These are phyloP conservation scores for Bertia moriformis DNA, from an alignment of 2,329 filamentous ascomycete species.

Conservation along the genomic window DNA sequence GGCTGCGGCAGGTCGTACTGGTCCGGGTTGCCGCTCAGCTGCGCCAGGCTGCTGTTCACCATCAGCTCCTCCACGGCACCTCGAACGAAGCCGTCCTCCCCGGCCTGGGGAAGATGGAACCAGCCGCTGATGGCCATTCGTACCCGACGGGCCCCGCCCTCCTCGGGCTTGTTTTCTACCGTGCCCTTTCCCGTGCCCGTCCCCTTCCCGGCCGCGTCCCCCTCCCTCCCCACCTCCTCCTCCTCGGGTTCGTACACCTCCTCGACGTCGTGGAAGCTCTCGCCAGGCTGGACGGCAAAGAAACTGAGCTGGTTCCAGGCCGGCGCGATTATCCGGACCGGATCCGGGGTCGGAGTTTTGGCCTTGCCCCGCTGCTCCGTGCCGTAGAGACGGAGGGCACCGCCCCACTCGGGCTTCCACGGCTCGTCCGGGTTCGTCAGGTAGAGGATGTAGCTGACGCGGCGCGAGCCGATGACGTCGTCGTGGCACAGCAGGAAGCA, in stretches of 20 bases:
- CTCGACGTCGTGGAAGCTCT: slow-evolving; percentile 98
- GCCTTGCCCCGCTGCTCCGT: slow-evolving; percentile 59
- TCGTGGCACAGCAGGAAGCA: slow-evolving; percentile 94
- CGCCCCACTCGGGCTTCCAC: slow-evolving; percentile 91
- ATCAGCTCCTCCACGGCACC: slow-evolving; percentile 80
- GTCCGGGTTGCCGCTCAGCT: slow-evolving; percentile 82
- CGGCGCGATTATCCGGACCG: slow-evolving; percentile 71
- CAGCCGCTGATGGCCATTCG: slow-evolving; percentile 97
- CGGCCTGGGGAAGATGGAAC: slow-evolving; percentile 94
- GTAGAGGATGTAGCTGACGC: slow-evolving; percentile 94
- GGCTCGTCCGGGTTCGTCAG: slow-evolving; percentile 79
- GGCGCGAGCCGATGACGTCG: slow-evolving; percentile 92
- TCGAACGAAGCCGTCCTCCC: slow-evolving; percentile 79
- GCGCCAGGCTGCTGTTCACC: slow-evolving; percentile 78
- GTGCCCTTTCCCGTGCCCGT: too few species aligned
- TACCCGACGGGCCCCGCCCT: slow-evolving; percentile 61
- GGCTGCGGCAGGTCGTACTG: slow-evolving; percentile 71
- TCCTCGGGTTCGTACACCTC: slow-evolving; percentile 70
- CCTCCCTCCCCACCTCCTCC: slow-evolving; percentile 42
- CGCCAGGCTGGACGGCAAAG: slow-evolving; percentile 90
- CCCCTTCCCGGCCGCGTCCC: slow-evolving; percentile 20
- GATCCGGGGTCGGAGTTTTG: slow-evolving; percentile 66
- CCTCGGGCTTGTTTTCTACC: too few species aligned
- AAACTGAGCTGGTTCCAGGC: slow-evolving; percentile 97
- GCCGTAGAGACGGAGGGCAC: slow-evolving; percentile 66